Evolutionary conservation across 2,329 filamentous ascomycete genomes (phyloP).

Genomic region (Venturia pyrina): DNA sequence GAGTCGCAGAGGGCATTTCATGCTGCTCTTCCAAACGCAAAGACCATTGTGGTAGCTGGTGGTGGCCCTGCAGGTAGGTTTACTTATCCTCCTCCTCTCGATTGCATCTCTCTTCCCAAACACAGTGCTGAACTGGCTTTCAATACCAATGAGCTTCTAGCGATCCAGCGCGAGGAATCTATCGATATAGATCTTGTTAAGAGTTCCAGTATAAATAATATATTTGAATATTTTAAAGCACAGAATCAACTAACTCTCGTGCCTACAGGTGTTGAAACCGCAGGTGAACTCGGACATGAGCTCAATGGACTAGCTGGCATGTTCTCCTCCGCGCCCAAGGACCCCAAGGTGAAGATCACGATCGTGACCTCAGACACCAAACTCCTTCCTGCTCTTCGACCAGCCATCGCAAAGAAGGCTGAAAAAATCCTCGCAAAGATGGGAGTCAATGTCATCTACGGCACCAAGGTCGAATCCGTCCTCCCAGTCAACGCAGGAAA

Average conservation of each 20-base stretch:
- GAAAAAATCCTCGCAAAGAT: slow-evolving; percentile 36
- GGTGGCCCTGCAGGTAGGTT: slow-evolving; percentile 22
- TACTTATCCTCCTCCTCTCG: too few species aligned
- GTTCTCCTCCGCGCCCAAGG: slow-evolving; percentile 26
- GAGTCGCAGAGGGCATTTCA: slow-evolving; percentile 22
- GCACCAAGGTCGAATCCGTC: slow-evolving; percentile 25
- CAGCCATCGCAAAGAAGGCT: slow-evolving; percentile 31
- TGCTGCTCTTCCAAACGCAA: slow-evolving; percentile 25
- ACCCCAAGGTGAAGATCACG: slow-evolving; percentile 32
- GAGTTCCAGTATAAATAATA: too few species aligned
- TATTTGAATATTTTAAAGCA: too few species aligned
- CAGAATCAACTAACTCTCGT: too few species aligned
- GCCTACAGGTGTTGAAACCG: slow-evolving; percentile 28
- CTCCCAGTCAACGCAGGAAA: slow-evolving; percentile 22
- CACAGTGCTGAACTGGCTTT: too few species aligned
- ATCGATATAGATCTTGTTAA: too few species aligned
- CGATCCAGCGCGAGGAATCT: too few species aligned
- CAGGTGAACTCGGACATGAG: slow-evolving; percentile 25
- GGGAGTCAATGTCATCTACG: slow-evolving; percentile 36
- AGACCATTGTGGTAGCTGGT: slow-evolving; percentile 25
- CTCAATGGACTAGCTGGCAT: slow-evolving; percentile 27
- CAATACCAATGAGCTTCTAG: too few species aligned
- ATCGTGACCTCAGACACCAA: slow-evolving; percentile 32
- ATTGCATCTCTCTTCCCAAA: too few species aligned
- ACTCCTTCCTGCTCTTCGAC: slow-evolving; percentile 33